These are phyloP conservation scores for Hericium rajendrae DNA, from an alignment of 768 basidiomycete genomes.

Conservation along the genomic window DNA sequence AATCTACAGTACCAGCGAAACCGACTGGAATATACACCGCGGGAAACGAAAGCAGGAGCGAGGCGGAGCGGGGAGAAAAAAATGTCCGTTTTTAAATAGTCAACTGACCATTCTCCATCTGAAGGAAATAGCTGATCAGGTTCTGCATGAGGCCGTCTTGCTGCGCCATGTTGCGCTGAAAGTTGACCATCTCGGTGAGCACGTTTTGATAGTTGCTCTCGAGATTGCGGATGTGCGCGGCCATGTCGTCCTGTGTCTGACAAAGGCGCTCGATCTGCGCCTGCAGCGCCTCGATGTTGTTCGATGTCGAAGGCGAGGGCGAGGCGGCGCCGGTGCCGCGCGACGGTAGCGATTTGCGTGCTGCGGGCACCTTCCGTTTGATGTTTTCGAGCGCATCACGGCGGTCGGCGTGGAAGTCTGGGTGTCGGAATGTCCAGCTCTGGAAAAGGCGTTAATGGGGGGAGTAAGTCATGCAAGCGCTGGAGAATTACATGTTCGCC, in stretches of 20 bases:
- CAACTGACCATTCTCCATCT: slow-evolving; percentile 49
- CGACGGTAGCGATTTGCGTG: slow-evolving; percentile 21
- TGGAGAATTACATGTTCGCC: slow-evolving; percentile 39
- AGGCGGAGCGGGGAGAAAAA: neutral
- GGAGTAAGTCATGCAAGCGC: neutral
- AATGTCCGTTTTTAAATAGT: slow-evolving; percentile 14
- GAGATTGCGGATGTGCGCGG: slow-evolving; percentile 43
- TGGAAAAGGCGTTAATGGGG: slow-evolving; percentile 8
- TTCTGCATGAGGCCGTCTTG: slow-evolving; percentile 80
- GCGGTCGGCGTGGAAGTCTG: slow-evolving; percentile 42
- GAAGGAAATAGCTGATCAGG: slow-evolving; percentile 72
- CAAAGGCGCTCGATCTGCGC: slow-evolving; percentile 38
- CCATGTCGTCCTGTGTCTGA: slow-evolving; percentile 41
- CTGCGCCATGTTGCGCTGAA: slow-evolving; percentile 68
- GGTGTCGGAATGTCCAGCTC: slow-evolving; percentile 46
- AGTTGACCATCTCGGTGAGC: slow-evolving; percentile 61
- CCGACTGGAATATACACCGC: slow-evolving; percentile 10
- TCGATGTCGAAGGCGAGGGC: slow-evolving; percentile 19
- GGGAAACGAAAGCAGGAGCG: slow-evolving; percentile 11
- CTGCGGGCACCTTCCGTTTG: slow-evolving; percentile 46
- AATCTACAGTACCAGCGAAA: neutral
- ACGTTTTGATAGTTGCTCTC: slow-evolving; percentile 60
- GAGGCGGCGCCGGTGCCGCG: slow-evolving; percentile 16
- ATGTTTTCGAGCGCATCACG: slow-evolving; percentile 54
- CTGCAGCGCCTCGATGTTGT: slow-evolving; percentile 30